Base-by-base conservation (phyloP, 371 early-diverging fungal genomes). In the Actinomucor elegans region DNA sequence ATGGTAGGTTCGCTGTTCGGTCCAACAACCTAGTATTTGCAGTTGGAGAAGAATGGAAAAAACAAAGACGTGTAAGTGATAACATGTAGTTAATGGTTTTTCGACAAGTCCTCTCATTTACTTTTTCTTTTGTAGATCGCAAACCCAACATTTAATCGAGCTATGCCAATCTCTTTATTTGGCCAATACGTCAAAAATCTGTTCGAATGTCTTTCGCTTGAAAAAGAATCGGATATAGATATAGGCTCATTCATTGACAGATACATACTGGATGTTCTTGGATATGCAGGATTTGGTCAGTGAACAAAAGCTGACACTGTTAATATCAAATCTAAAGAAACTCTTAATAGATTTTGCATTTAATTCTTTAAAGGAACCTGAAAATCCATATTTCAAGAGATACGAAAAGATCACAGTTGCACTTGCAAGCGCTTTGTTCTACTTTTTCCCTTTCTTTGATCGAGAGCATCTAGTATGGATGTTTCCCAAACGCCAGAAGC, bases 101-200 rank as follows among this genome's bases (percentile, higher is more conserved):
- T 11, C n/a, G n/a, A 6, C 35, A 31, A 31, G n/a, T n/a, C n/a
- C n/a, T n/a, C n/a, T n/a, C n/a, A n/a, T n/a, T 11, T 31, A 7
- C n/a, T 7, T 12, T 12, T 35, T 7, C 4, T 12, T 35, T 12
- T n/a, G n/a, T 38, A 57, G 58, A 48, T 57, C 2, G 59, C 64
- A 47, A 67, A 64, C 18, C 71, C 71, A 14, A 64, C 64, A 4
- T 70, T 70, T 31, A 57, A 61, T 33, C 60, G 67, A 8, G 31
- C 61, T 24, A 45, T 56, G 55, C 71, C 71, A 0, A 52, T 64
- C 11, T 45, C 51, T 1, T 20, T 48, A 4, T 66, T 70, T 48
- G 60, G 56, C 9, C 47, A 27, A 20, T 18, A 63, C 5, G 46
- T 55, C 27, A 20, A 34, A 7, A 53, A 56, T n/a, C 34, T 52